A percentile compares a stretch with the other conserved stretches of the same genome.
Conservation (phyloP, 768 basidiomycete species). For the Tylopilus balloui region DNA sequence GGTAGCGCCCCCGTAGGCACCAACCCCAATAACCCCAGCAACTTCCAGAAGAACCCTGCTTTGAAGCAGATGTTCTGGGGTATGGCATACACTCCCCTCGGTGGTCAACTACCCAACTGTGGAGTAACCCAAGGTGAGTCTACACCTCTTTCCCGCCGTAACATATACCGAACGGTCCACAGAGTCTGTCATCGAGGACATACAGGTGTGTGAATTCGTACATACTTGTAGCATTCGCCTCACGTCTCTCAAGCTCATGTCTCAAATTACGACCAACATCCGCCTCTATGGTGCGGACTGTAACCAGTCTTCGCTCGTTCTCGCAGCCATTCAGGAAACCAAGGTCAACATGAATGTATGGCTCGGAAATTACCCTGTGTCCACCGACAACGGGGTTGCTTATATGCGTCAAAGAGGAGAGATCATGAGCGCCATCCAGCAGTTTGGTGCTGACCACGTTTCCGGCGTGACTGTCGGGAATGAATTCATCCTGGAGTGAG, state of each 20-base stretch:
- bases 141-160: neutral
- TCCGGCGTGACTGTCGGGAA: slow-evolving; percentile 88
- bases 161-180: slow-evolving; percentile 1
- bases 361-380: slow-evolving; percentile 63
- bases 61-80: slow-evolving; percentile 79
- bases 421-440: slow-evolving; percentile 65
- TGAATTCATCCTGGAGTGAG: slow-evolving; percentile 79
- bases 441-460: slow-evolving; percentile 73
- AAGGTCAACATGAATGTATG: slow-evolving; percentile 83
- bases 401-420: slow-evolving; percentile 68
- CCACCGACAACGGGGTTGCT: slow-evolving; percentile 61
- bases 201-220: slow-evolving; percentile 43
- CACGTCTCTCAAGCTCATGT: slow-evolving; percentile 53
- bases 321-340: slow-evolving; percentile 87
- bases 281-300: slow-evolving; percentile 88
- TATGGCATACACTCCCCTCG: slow-evolving; percentile 79
- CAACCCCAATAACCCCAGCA: slow-evolving; percentile 67
- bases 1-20: slow-evolving; percentile 23
- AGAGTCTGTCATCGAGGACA: slow-evolving; percentile 62
- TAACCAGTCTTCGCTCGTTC: slow-evolving; percentile 73
- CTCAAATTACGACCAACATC: slow-evolving; percentile 77
- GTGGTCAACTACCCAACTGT: slow-evolving; percentile 68
- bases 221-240: slow-evolving; percentile 1
- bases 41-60: slow-evolving; percentile 64
- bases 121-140: slow-evolving; percentile 45